Evolutionary conservation across 2,329 filamentous ascomycete genomes (phyloP), one percentile per base, ranked within the genome.

Genomic region (Cadophora malorum): DNA sequence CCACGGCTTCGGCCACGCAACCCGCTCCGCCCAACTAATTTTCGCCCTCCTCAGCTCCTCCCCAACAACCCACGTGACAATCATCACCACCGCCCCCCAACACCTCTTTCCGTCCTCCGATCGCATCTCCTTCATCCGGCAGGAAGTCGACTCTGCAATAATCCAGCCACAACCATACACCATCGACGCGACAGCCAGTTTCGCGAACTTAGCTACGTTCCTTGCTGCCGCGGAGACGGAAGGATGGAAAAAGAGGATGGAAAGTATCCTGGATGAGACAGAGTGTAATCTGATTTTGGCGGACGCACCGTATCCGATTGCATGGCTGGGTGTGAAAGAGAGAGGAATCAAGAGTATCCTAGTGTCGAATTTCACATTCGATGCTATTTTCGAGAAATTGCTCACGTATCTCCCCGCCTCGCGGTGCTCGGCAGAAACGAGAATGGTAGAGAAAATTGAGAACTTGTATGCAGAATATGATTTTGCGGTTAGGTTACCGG

Each of bases 1-100:
- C 31, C 63, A 64, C 35, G 63, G 63, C n/a, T 64, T 21, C 25
- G 63, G 63, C 16, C 63, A 64, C 21, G 63, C 63, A 7, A 64
- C 63, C 1, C 63, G 63, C 38, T 64, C 63, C 9, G 21, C 63
- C 4, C 63, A 64, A 25, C 50, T 64, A 4, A 58, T 64, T 19
- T 58, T 52, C 35, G 52, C 63, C 7, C 35, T 64, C n/a, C 63
- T 64, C 14, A 16, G 9, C 35, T 9, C 38, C 8, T 33, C 50
- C 12, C 38, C 63, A 14, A 64, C 63, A 12, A 64, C 63, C 6
- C 63, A 64, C 63, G 38, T 64, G 35, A 64, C 63, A 2, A 19
- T 64, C 5, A 49, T 64, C 63, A 49, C 50, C 12, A 58, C 52
- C 16, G 63, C 63, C 10, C 63, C 63, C 0, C 12, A 14, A 3